Evolutionary conservation across 2,329 filamentous ascomycete species (phyloP).

Genomic region (Periconia sp.): DNA sequence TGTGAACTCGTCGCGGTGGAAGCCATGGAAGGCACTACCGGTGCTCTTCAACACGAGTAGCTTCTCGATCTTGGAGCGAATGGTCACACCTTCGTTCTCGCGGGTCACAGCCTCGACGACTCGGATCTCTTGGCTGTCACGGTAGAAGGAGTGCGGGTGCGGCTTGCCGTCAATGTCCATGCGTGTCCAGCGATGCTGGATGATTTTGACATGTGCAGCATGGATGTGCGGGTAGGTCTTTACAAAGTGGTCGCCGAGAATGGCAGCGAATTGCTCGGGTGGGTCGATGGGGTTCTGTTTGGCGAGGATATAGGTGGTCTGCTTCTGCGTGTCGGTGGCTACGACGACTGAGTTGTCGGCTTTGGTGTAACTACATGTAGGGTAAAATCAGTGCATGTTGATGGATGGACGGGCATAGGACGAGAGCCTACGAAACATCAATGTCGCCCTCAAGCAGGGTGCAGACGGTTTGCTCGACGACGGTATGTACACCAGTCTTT

Average conservation of each 20-base stretch:
- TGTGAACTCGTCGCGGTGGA: constrained; percentile 90
- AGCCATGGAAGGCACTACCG: constrained; percentile 92
- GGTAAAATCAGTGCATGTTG: constrained; percentile 16
- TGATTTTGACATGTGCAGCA: constrained; percentile 76
- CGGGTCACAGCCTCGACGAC: constrained; percentile 75
- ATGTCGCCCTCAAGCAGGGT: constrained; percentile 93
- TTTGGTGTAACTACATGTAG: constrained; percentile 86
- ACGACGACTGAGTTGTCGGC: constrained; percentile 96
- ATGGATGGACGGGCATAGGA: not conserved
- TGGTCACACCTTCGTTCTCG: constrained; percentile 66
- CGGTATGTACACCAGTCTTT: constrained; percentile 75
- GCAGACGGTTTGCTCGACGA: constrained; percentile 93
- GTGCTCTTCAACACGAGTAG: constrained; percentile 94
- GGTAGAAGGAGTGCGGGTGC: constrained; percentile 92
- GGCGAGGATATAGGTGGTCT: constrained; percentile 85
- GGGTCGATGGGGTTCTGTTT: constrained; percentile 91
- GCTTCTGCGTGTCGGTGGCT: constrained; percentile 97
- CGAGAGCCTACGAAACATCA: constrained; percentile 66
- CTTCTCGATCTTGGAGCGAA: constrained; percentile 77
- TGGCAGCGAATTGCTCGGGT: constrained; percentile 86
- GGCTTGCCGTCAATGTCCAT: constrained; percentile 84
- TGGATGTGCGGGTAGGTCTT: constrained; percentile 86
- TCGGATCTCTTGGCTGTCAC: constrained; percentile 85
- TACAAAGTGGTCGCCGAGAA: constrained; percentile 85
- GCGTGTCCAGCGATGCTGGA: constrained; percentile 88